Evolutionary conservation across 1,284 basidiomycete species (phyloP).

Genomic region (Trichosporon ovoides): DNA sequence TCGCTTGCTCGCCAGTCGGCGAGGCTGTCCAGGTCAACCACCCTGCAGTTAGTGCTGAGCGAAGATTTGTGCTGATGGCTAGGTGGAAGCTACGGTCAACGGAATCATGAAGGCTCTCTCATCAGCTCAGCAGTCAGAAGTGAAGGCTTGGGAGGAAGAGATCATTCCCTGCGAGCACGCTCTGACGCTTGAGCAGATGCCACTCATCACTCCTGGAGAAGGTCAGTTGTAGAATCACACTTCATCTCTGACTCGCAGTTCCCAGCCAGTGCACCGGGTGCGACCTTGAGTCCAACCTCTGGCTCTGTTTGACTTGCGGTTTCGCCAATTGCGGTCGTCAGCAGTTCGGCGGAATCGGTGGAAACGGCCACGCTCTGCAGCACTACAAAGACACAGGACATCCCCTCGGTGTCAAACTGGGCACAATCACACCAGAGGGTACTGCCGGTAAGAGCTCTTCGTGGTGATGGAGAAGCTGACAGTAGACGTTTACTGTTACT

Average conservation of each 20-base stretch:
- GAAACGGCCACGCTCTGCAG: slow-evolving; percentile 82
- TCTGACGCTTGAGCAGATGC: slow-evolving; percentile 65
- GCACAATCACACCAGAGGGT: slow-evolving; percentile 95
- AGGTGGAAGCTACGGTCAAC: slow-evolving; percentile 60
- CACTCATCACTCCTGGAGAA: slow-evolving; percentile 33
- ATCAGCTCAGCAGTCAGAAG: slow-evolving; percentile 84
- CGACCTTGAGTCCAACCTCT: slow-evolving; percentile 80
- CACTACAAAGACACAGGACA: slow-evolving; percentile 77
- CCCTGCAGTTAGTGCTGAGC: slow-evolving; percentile 36
- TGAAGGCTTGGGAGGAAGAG: slow-evolving; percentile 98
- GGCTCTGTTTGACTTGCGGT: slow-evolving; percentile 94
- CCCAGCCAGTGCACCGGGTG: slow-evolving; percentile 71
- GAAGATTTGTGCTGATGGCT: slow-evolving; percentile 1
- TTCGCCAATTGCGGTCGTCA: slow-evolving; percentile 85
- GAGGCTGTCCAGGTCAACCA: slow-evolving; percentile 57
- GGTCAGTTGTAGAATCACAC: slow-evolving; percentile 4
- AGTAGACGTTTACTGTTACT: slow-evolving; percentile 87
- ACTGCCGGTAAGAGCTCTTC: slow-evolving; percentile 60
- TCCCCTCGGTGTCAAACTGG: slow-evolving; percentile 84
- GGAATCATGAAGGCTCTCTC: slow-evolving; percentile 76
- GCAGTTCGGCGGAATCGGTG: slow-evolving; percentile 78
- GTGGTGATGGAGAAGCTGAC: background rate
- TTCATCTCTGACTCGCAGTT: slow-evolving; percentile 53
- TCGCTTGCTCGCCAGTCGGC: slow-evolving; percentile 56
- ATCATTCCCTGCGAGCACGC: slow-evolving; percentile 83